Evolutionary conservation across 2,329 filamentous ascomycete species (phyloP).

Genomic region (Coniochaeta prunicola): DNA sequence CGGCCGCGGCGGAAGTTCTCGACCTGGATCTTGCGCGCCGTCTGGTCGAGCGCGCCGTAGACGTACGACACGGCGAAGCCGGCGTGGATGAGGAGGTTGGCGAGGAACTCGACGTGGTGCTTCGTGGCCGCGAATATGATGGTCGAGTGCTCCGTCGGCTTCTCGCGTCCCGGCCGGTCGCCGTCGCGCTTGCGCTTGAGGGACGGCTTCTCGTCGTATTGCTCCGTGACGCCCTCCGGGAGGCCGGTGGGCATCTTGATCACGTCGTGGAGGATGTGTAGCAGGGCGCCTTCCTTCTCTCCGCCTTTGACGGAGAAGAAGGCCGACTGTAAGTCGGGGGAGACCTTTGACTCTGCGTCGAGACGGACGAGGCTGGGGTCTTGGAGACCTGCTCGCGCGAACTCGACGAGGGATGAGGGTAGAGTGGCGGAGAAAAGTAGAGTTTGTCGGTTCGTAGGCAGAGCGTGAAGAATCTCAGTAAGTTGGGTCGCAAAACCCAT

Average conservation of each 20-base stretch:
- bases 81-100: slow-evolving; percentile 67
- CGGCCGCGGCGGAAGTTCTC: slow-evolving; percentile 80
- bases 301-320: slow-evolving; percentile 90
- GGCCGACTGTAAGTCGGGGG: slow-evolving; percentile 87
- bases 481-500: slow-evolving; percentile 97
- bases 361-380: slow-evolving; percentile 86
- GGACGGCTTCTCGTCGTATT: slow-evolving; percentile 36
- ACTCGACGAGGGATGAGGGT: slow-evolving; percentile 90
- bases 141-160: slow-evolving; percentile 83
- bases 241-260: slow-evolving; percentile 77
- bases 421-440: slow-evolving; percentile 92
- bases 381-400: slow-evolving; percentile 85
- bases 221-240: slow-evolving; percentile 44
- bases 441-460: slow-evolving; percentile 81
- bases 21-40: slow-evolving; percentile 84
- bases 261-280: slow-evolving; percentile 83
- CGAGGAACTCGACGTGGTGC: slow-evolving; percentile 93
- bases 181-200: slow-evolving; percentile 69
- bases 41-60: slow-evolving; percentile 92
- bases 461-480: slow-evolving; percentile 82
- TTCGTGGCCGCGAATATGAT: slow-evolving; percentile 95
- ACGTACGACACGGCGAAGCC: slow-evolving; percentile 91
- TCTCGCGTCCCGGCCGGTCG: slow-evolving; percentile 49
- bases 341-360: slow-evolving; percentile 92
- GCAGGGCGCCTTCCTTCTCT: slow-evolving; percentile 87